Percentiles rank a stretch among this genome's conserved stretches.
Evolutionary conservation across 148 eudicot species (phyloP).

Genomic region (Rheum nobile): DNA sequence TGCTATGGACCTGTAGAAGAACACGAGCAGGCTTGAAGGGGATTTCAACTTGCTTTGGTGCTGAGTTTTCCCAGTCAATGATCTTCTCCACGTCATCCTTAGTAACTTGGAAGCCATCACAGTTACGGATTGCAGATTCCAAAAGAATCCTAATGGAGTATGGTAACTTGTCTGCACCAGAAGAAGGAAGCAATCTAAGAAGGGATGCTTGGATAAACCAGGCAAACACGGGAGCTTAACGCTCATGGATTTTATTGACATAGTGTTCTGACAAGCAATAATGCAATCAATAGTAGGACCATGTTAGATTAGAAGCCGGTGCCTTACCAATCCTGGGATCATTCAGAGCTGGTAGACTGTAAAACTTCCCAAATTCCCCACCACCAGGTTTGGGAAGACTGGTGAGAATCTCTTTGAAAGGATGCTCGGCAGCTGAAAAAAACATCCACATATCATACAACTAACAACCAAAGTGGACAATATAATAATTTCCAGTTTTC

Average conservation of each 20-base stretch:
- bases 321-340: constrained; percentile 78
- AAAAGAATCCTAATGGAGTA: constrained; percentile 78
- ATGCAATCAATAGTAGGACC: no score
- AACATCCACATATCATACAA: neutral
- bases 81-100: constrained; percentile 85
- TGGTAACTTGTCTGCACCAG: constrained; percentile 59
- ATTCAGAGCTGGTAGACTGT: constrained; percentile 89
- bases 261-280: neutral
- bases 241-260: neutral
- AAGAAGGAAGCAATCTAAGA: neutral
- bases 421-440: constrained; percentile 70
- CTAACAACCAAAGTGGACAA: neutral
- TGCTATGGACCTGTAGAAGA: constrained; percentile 57
- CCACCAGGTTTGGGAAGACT: constrained; percentile 90
- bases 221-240: neutral
- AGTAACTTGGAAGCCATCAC: constrained; percentile 89
- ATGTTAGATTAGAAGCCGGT: neutral
- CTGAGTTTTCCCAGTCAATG: constrained; percentile 86
- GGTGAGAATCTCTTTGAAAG: constrained; percentile 72
- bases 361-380: constrained; percentile 93
- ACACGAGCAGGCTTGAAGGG: constrained; percentile 99
- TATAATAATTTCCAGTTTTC: neutral
- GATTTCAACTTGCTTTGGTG: constrained; percentile 86
- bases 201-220: neutral
- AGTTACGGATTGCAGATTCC: constrained; percentile 88